phyloP scores from a whole-genome alignment of 2,329 filamentous ascomycete species.

The Claviceps sp. region DNA sequence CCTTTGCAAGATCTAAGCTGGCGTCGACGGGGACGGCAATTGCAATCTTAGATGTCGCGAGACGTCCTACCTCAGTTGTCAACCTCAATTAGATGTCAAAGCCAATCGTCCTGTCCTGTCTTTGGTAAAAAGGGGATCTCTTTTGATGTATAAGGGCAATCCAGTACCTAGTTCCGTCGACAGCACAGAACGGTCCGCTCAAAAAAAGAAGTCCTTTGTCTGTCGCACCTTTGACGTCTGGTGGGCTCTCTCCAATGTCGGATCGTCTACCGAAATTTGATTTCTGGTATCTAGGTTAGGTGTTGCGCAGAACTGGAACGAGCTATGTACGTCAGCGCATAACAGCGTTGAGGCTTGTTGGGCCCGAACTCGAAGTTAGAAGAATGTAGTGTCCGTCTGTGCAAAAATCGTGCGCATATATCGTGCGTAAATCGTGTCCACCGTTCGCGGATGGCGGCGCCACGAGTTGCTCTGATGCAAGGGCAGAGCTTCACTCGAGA shows the following conservation, averaged over 20 bases:
- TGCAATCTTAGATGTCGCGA: not conserved
- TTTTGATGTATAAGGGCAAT: not conserved
- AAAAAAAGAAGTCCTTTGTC: not conserved
- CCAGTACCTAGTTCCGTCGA: not conserved
- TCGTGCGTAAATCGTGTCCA: not conserved
- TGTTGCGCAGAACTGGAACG: not conserved
- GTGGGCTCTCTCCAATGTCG: not conserved
- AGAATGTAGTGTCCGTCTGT: not conserved
- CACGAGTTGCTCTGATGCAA: not conserved
- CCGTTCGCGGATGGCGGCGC: not conserved
- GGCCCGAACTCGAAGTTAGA: conserved; percentile 1
- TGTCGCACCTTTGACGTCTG: not conserved
- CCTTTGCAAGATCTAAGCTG: not conserved
- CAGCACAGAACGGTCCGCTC: not conserved
- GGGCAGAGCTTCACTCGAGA: not conserved
- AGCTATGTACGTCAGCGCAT: conserved; percentile 1
- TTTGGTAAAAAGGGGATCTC: not conserved
- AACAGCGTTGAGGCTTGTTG: not conserved
- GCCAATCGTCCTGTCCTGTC: not conserved
- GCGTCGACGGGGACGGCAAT: not conserved
- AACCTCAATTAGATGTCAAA: not conserved
- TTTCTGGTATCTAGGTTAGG: too few species aligned
- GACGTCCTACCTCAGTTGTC: not conserved
- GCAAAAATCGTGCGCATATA: not conserved
- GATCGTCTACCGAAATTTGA: not conserved